Evolutionary conservation across 2,329 filamentous ascomycete genomes (phyloP).

Genomic region (Ophiocordyceps australis): DNA sequence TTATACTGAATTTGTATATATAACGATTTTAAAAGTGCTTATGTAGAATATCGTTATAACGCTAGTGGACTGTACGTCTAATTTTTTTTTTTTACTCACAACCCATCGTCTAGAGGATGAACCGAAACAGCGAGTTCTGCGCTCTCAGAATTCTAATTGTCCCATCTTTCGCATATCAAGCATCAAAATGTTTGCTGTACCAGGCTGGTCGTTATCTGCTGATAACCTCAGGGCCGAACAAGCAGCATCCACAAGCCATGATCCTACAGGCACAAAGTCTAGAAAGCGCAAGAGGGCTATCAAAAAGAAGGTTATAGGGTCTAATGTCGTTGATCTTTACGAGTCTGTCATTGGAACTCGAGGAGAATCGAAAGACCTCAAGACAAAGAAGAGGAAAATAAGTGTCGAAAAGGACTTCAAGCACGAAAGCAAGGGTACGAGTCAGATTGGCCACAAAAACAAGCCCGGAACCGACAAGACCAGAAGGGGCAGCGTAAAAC

Average conservation of each 20-base stretch:
- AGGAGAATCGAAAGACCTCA: slow-evolving; percentile 11
- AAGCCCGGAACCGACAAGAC: neutral
- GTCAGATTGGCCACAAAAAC: neutral
- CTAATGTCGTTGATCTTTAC: slow-evolving; percentile 64
- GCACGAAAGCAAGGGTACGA: slow-evolving; percentile 14
- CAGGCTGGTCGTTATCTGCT: slow-evolving; percentile 74
- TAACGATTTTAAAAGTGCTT: no score
- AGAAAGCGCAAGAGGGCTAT: slow-evolving; percentile 37
- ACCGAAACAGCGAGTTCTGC: neutral
- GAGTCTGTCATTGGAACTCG: slow-evolving; percentile 58
- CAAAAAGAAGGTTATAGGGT: slow-evolving; percentile 34
- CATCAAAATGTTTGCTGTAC: slow-evolving; percentile 67
- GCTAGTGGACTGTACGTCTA: no score
- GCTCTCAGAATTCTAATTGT: no score
- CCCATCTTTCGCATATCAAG: no score
- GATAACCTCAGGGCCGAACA: slow-evolving; percentile 54
- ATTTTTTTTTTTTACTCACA: no score
- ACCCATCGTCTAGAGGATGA: neutral
- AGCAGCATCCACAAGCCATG: slow-evolving; percentile 11
- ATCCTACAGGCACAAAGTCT: slow-evolving; percentile 22
- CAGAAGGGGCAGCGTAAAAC: neutral
- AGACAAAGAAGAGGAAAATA: slow-evolving; percentile 4
- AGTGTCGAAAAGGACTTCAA: slow-evolving; percentile 3
- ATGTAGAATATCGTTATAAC: no score
- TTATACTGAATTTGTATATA: no score